Percentiles rank a stretch among this genome's conserved stretches.
Evolutionary conservation across 2,329 filamentous ascomycete species (phyloP).

Genomic region (Calonectria pseudoreteaudii): DNA sequence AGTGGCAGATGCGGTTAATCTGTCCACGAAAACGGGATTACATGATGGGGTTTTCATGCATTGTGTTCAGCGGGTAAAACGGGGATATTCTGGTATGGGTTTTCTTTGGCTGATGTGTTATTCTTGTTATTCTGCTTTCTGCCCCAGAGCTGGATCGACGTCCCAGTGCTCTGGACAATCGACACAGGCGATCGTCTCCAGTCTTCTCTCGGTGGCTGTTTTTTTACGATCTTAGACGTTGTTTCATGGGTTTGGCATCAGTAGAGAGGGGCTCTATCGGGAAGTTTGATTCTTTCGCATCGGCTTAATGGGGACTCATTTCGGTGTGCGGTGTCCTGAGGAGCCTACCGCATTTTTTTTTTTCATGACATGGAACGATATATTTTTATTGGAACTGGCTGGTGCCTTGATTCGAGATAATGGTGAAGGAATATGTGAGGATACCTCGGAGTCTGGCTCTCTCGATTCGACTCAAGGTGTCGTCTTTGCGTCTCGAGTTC

Average conservation of each 20-base stretch:
- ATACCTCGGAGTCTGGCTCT: not conserved
- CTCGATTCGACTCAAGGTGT: not conserved
- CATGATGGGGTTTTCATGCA: slow-evolving; percentile 52
- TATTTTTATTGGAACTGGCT: slow-evolving; percentile 21
- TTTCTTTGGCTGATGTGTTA: slow-evolving; percentile 38
- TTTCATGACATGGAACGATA: slow-evolving; percentile 41
- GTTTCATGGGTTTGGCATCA: slow-evolving; percentile 27
- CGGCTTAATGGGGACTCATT: slow-evolving; percentile 42
- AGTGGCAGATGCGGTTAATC: slow-evolving; percentile 34
- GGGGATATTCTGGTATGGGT: slow-evolving; percentile 39
- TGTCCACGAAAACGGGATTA: slow-evolving; percentile 45
- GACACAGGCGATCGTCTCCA: not conserved
- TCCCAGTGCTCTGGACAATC: slow-evolving; percentile 25
- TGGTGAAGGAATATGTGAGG: slow-evolving; percentile 2
- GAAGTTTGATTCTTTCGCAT: slow-evolving; percentile 34
- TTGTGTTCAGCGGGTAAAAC: slow-evolving; percentile 52
- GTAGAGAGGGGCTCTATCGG: slow-evolving; percentile 34
- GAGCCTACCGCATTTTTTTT: slow-evolving; percentile 30
- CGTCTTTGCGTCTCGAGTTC: not conserved
- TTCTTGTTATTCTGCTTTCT: slow-evolving; percentile 29
- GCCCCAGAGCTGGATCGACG: slow-evolving; percentile 16
- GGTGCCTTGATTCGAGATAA: slow-evolving; percentile 12
- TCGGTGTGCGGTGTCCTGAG: slow-evolving; percentile 27
- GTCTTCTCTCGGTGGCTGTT: slow-evolving; percentile 12
- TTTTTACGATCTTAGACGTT: slow-evolving; percentile 40